A percentile compares a stretch with the other conserved stretches of the same genome.
These are phyloP conservation scores for Myxozyma kluyveri DNA, from an alignment of 805 yeast species.

Conservation along the genomic window DNA sequence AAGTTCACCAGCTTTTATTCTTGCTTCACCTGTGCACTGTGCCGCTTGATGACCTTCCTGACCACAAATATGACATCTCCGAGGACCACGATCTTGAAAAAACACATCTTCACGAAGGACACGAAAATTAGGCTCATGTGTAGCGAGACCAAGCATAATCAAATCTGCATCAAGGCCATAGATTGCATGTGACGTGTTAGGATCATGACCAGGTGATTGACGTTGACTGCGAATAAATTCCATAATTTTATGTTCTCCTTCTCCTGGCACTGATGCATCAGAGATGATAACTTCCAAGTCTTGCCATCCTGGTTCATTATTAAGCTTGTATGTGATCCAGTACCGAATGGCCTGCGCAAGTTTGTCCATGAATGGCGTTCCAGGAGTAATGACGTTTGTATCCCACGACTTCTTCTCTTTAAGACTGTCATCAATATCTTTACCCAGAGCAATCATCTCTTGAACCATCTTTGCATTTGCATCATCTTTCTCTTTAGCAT, in stretches of 20 bases:
- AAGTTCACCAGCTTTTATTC: conserved; percentile 44
- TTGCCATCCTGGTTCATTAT: conserved; percentile 92
- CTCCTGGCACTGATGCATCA: conserved; percentile 98
- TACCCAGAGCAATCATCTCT: conserved; percentile 65
- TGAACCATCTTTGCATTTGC: conserved; percentile 60
- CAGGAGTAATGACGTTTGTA: conserved; percentile 95
- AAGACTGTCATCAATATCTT: conserved; percentile 69
- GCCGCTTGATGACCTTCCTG: conserved; percentile 25
- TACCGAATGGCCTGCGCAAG: conserved; percentile 78
- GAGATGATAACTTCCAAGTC: conserved; percentile 82
- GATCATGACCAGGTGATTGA: conserved; percentile 79
- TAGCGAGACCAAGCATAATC: conserved; percentile 91
- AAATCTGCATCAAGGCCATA: conserved; percentile 98
- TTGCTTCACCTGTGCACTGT: conserved; percentile 33
- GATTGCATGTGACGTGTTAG: conserved; percentile 92
- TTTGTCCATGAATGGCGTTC: conserved; percentile 95
- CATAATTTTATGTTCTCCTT: conserved; percentile 99
- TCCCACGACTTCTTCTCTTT: conserved; percentile 84
- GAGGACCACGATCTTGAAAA: conserved; percentile 63
- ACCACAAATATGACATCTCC: conserved; percentile 59
- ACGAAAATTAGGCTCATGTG: conserved; percentile 96
- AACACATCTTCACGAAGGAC: conserved; percentile 95
- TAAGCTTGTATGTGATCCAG: conserved; percentile 87
- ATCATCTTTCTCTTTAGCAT: conserved; percentile 74
- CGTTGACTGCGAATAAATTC: conserved; percentile 89